These are phyloP conservation scores for Geum urbanum DNA, from an alignment of 306 rosid species.

Conservation along the genomic window DNA sequence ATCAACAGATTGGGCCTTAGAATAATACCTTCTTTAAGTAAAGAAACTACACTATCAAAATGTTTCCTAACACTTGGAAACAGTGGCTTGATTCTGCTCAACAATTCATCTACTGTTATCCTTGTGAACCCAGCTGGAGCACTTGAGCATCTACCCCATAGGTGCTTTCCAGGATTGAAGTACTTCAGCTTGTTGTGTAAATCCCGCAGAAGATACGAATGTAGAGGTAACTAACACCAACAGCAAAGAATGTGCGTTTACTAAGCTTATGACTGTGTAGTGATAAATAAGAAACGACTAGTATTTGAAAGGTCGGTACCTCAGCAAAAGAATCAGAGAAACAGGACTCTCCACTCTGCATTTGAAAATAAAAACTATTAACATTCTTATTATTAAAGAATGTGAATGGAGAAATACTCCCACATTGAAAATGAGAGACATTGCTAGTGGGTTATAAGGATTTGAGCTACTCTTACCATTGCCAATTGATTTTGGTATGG, in stretches of 20 bases:
- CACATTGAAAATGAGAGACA: no score
- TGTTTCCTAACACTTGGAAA: conserved; percentile 33
- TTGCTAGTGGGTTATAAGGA: no score
- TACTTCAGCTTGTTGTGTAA: conserved; percentile 36
- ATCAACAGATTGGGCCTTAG: neutral
- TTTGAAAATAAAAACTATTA: conserved; percentile 2
- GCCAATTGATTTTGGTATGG: no score
- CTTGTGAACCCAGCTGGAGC: conserved; percentile 30
- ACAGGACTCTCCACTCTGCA: conserved; percentile 32
- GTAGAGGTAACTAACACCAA: conserved; percentile 32
- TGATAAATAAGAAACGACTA: neutral
- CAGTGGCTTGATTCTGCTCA: conserved; percentile 24
- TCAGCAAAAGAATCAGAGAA: conserved; percentile 35
- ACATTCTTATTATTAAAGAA: neutral
- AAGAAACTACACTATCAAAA: conserved; percentile 25
- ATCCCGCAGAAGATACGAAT: conserved; percentile 38
- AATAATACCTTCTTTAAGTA: conserved; percentile 25
- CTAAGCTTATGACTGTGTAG: neutral
- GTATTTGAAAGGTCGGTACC: conserved; percentile 22
- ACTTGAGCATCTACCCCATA: conserved; percentile 19
- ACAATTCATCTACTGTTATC: conserved; percentile 23
- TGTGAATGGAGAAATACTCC: no score
- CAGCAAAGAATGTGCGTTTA: neutral
- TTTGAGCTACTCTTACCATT: no score
- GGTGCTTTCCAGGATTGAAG: conserved; percentile 30